These are phyloP conservation scores for Eucalyptus pumila DNA, from an alignment of 345 rosid genomes.

Conservation along the genomic window DNA sequence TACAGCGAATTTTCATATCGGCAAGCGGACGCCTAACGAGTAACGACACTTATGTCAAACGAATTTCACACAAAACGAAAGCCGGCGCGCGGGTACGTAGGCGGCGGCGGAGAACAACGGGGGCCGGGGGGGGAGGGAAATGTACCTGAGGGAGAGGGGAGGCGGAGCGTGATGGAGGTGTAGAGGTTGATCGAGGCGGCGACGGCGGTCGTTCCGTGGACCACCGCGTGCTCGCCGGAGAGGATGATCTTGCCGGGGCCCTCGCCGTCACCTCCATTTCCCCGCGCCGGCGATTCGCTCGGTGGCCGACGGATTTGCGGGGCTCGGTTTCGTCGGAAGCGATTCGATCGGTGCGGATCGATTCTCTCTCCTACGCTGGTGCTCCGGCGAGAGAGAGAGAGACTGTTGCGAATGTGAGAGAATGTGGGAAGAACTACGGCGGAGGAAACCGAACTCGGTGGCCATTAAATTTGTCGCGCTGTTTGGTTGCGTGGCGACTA, in stretches of 20 bases:
- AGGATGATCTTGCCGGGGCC: conserved; percentile 98
- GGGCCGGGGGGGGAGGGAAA: not conserved
- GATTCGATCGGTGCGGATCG: not conserved
- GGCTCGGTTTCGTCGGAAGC: not conserved
- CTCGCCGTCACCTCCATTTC: conserved; percentile 79
- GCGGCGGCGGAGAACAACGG: too few relatives aligned
- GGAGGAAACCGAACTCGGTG: not conserved
- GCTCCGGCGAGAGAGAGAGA: not conserved
- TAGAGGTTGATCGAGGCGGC: conserved; percentile 87
- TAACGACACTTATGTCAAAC: not conserved
- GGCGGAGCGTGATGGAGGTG: conserved; percentile 45
- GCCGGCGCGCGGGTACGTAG: not conserved
- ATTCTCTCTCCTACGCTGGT: not conserved
- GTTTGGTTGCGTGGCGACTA: not conserved
- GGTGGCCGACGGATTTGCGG: not conserved
- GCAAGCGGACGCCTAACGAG: not conserved
- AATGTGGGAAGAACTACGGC: not conserved
- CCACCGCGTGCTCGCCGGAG: conserved; percentile 94
- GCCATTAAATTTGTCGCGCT: not conserved
- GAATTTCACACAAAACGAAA: not conserved
- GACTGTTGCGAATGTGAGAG: not conserved
- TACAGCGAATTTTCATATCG: not conserved
- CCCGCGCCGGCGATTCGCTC: not conserved
- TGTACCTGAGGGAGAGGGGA: conserved; percentile 42
- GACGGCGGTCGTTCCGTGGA: conserved; percentile 87